Evolutionary conservation across 352 stramenopile species (phyloP), one percentile per base, ranked within the genome.

Genomic region (Discostella stelligera): DNA sequence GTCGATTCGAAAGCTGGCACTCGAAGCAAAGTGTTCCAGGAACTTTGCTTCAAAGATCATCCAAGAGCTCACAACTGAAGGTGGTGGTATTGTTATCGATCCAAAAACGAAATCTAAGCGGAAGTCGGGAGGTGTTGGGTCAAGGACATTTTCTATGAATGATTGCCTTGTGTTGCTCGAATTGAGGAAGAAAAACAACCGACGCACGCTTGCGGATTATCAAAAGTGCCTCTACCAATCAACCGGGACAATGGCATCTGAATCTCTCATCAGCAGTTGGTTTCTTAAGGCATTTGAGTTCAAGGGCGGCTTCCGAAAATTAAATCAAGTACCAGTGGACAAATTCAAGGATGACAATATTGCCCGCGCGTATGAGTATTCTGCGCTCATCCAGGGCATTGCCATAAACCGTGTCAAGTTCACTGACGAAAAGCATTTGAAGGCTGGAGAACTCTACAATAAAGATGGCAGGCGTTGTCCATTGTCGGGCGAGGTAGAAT

Each of bases 391-490:
- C 30, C 14, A 23, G 2, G 32, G 16, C 5, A 13, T 71, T 9
- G 6, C 3, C 13, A 49, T 27, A 9, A 9, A 41, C 7, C 3
- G 52, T 16, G 1, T 71, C 10, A 52, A 55, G 39, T 71, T 71
- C 52, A 27, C 49, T 7, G 64, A 63, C 18, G 64, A 71, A 32
- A 71, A 55, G 30, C 4, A 10, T 48, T 58, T 63, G 18, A 72
- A 72, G 32, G 65, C 50, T 0, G 16, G 3, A 53, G 65, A 72
- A n/a, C n/a, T 72, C 11, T 64, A 56, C 44, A 58, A 56, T 44
- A 32, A 39, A 32, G 27, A 32, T 32, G 27, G 27, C 3, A 20
- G 50, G 32, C 14, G 49, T 5, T 37, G 53, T 62, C 11, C 18
- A n/a, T 10, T 68, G 20, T 56, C 53, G 14, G 41, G 50, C 13